Percentiles rank a stretch among this genome's conserved stretches.
Conservation (phyloP, 2,329 filamentous ascomycete genomes). For the Trichoderma sp. region DNA sequence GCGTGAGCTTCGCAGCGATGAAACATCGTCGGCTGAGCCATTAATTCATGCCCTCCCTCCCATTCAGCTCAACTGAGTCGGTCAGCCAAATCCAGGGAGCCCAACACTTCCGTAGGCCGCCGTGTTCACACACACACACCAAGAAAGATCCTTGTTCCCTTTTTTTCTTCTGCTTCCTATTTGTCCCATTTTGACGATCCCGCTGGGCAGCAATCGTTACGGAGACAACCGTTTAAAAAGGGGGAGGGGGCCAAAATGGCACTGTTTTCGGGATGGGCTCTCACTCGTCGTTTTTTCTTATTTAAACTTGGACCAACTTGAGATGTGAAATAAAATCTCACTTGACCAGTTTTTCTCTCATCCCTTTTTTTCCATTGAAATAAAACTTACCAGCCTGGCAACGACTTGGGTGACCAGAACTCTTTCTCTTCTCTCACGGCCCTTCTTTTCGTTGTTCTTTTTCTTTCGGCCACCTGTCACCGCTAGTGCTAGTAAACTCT, state of each 20-base stretch:
- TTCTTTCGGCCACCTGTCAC: slow-evolving; percentile 14
- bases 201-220: slow-evolving; percentile 19
- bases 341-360: background rate
- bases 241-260: background rate
- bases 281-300: background rate
- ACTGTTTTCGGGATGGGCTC: background rate
- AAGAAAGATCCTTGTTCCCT: slow-evolving; percentile 4
- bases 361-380: background rate
- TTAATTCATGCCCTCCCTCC: slow-evolving; percentile 6
- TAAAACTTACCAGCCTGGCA: background rate
- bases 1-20: background rate
- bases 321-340: background rate
- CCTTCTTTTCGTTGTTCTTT: background rate
- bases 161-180: background rate
- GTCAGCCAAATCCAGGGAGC: background rate
- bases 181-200: background rate
- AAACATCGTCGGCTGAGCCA: slow-evolving; percentile 22
- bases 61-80: background rate
- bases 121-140: background rate
- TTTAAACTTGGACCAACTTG: slow-evolving; percentile 12
- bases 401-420: background rate
- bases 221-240: background rate
- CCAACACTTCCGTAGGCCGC: background rate
- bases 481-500: background rate
- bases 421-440: background rate